Evolutionary conservation across 768 basidiomycete genomes (phyloP), one percentile per base, ranked within the genome.

Genomic region (Podaxis sp.): DNA sequence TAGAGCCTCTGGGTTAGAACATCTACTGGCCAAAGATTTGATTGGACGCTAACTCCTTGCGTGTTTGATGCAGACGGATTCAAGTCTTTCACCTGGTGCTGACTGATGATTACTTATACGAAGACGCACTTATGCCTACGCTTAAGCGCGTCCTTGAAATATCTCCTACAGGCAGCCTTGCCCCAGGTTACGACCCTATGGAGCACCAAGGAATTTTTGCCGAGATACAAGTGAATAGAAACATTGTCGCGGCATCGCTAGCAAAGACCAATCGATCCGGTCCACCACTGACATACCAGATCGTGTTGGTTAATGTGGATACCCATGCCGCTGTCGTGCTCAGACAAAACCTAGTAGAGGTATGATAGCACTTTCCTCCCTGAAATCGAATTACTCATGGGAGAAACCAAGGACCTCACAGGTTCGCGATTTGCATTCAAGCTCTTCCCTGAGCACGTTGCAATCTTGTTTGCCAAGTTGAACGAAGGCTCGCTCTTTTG

Each of bases 211-310:
- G 62, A 48, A 60, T 58, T 33, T 66, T 66, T 37, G 52, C 57
- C 40, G 62, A 66, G 28, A 40, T 61, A 20, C 65, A 66, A 15
- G 54, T 66, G 26, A 59, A 55, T 26, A 62, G 56, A 30, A 55
- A 54, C 20, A 56, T 56, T 38, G 55, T 63, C 40, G 59, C 58
- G 26, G 53, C 59, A 4, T 59, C 62, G 17, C 41, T 63, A 30
- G 65, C 62, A 17, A 59, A 17, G 44, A 50, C 57, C 30, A 17
- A 33, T 38, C 33, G 49, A 40, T 44, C 38, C 4, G 50, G 50
- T 15, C 36, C 54, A 22, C 48, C 61, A 7, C 40, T 65, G 30
- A 30, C 56, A 2, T 65, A 65, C 48, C 56, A 49, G 17, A 20
- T 65, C 33, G 44, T 65, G 4, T 15, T 65, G 22, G 40, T 65